Percentiles rank a stretch among this genome's conserved stretches.
phyloP scores from a whole-genome alignment of 768 basidiomycete species.

The Lactarius sp. region DNA sequence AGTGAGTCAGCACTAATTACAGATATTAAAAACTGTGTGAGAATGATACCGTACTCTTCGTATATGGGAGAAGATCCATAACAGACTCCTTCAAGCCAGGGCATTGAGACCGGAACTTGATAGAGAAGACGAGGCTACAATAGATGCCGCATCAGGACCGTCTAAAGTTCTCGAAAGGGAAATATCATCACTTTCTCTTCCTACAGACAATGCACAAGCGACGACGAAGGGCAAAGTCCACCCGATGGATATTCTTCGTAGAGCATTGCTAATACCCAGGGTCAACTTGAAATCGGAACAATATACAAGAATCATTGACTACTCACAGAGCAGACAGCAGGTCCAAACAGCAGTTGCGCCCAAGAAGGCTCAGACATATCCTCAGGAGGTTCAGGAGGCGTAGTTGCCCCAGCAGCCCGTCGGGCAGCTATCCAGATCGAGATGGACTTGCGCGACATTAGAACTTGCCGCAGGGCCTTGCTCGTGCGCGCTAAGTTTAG shows the following conservation, averaged over 20 bases:
- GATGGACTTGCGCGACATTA: conserved; percentile 24
- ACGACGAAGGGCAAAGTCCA: conserved; percentile 24
- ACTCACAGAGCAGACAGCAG: conserved; percentile 20
- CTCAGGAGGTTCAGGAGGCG: conserved; percentile 21
- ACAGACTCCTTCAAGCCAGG: conserved; percentile 20
- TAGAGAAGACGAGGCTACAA: conserved; percentile 16
- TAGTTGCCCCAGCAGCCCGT: background rate
- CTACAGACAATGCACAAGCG: conserved; percentile 19
- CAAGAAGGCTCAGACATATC: conserved; percentile 25
- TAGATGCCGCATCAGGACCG: background rate
- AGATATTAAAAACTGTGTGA: too few relatives aligned
- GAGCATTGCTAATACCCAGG: conserved; percentile 7
- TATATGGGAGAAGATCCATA: conserved; percentile 22
- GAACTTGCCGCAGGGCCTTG: conserved; percentile 18
- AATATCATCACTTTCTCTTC: conserved; percentile 14
- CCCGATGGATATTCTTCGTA: conserved; percentile 15
- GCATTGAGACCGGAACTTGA: conserved; percentile 13
- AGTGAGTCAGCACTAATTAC: background rate
- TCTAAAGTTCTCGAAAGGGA: background rate
- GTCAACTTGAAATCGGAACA: background rate
- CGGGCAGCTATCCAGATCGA: conserved; percentile 20
- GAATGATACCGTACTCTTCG: conserved; percentile 10
- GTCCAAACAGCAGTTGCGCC: conserved; percentile 22
- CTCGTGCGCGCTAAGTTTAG: conserved; percentile 22
- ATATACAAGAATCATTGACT: background rate